Conservation (phyloP, 352 stramenopile genomes). For the Globisporangium spinosum region DNA sequence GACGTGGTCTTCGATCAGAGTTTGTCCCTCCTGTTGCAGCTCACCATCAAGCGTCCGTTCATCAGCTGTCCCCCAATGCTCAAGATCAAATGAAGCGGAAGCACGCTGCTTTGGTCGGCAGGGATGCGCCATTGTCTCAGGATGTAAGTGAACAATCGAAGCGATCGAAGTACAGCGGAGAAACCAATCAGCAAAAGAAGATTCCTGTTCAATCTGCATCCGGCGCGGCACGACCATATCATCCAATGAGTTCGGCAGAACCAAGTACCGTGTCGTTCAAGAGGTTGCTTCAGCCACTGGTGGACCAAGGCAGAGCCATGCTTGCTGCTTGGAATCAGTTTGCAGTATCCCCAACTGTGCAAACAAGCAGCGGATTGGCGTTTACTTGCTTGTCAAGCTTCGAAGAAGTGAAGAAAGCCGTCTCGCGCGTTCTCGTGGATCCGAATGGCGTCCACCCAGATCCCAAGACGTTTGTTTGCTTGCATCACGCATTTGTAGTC, state of each 20-base stretch:
- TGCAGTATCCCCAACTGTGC: conserved; percentile 37
- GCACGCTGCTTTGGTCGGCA: conserved; percentile 1
- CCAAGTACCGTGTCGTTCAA: conserved; percentile 34
- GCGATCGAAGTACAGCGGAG: conserved; percentile 14
- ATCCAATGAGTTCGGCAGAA: conserved; percentile 3
- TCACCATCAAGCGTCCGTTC: neutral
- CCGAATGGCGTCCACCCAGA: conserved; percentile 40
- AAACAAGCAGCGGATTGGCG: conserved; percentile 54
- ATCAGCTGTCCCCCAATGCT: conserved; percentile 14
- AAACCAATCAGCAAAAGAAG: conserved; percentile 2
- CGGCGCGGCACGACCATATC: conserved; percentile 1
- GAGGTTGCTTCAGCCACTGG: conserved; percentile 52
- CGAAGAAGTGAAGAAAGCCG: conserved; percentile 74
- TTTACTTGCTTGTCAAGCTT: conserved; percentile 70
- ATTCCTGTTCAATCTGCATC: neutral
- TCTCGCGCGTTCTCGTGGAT: conserved; percentile 59
- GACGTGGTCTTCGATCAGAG: conserved; percentile 18
- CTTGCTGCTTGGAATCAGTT: conserved; percentile 79
- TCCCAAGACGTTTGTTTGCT: conserved; percentile 63
- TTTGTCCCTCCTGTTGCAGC: neutral
- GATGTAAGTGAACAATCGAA: conserved; percentile 17
- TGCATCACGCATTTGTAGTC: conserved; percentile 79
- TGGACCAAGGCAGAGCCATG: conserved; percentile 65
- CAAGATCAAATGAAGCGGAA: conserved; percentile 24
- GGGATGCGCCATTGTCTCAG: neutral